phyloP scores from a whole-genome alignment of 1,139 yeast species.

The Dujonia santamariae region DNA sequence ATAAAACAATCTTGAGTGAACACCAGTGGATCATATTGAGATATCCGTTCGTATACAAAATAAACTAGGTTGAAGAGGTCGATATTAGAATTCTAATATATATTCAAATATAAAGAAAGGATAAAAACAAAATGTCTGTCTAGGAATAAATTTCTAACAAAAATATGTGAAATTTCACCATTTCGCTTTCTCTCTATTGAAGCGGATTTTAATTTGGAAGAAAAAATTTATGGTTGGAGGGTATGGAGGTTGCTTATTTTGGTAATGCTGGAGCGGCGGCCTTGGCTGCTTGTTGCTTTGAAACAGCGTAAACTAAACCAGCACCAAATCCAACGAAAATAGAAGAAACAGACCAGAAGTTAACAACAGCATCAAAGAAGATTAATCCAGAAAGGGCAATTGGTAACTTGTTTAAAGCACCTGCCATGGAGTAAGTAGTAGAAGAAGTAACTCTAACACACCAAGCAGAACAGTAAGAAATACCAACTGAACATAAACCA shows the following conservation, averaged over 20 bases:
- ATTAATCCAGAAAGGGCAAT: constrained; percentile 92
- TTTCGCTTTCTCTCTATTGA: too few species aligned
- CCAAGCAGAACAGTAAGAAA: constrained; percentile 99
- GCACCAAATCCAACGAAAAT: constrained; percentile 91
- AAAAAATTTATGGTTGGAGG: too few species aligned
- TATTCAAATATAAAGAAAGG: too few species aligned
- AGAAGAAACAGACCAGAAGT: constrained; percentile 87
- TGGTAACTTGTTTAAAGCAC: constrained; percentile 97
- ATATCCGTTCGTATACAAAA: too few species aligned
- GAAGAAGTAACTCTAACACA: constrained; percentile 98
- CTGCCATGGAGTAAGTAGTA: constrained; percentile 98
- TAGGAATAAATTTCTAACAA: too few species aligned
- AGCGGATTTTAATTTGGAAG: too few species aligned
- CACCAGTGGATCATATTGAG: too few species aligned
- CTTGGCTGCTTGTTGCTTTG: constrained; percentile 70
- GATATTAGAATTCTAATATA: too few species aligned
- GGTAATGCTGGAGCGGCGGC: constrained; percentile 45
- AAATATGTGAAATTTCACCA: too few species aligned
- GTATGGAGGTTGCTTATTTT: constrained; percentile 19
- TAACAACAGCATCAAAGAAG: constrained; percentile 92
- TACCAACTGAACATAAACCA: constrained; percentile 92
- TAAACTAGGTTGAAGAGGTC: too few species aligned
- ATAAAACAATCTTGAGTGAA: too few species aligned
- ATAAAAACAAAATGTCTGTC: too few species aligned
- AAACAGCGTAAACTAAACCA: constrained; percentile 91